Base-by-base conservation (phyloP, 2,329 filamentous ascomycete genomes). In the Phoma sp. region DNA sequence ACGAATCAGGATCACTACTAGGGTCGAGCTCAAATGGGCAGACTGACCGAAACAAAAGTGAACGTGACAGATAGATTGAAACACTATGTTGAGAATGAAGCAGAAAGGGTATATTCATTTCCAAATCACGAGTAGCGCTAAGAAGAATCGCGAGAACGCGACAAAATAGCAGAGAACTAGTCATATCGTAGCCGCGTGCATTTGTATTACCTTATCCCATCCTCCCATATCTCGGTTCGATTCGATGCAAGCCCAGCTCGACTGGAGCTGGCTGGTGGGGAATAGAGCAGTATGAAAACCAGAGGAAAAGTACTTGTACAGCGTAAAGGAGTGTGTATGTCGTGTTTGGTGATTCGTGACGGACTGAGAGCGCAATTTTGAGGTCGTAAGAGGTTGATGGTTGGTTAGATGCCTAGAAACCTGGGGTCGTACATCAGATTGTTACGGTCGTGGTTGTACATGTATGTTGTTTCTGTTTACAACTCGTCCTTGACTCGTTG, bases 401-500 rank as follows among this genome's bases (percentile, higher is more conserved):
- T 30, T 21, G 14, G 18, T 30, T 18, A 14, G 29, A 46, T 37
- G 51, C 23, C 45, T 30, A 15, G 39, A 49, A 33, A 37, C 28
- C 3, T 6, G 25, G 7, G 18, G 34, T 42, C 34, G 45, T 49
- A 25, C 40, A 26, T 26, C 43, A 2, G 21, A 17, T 7, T 30
- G 20, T 23, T 26, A 20, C 14, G 32, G 32, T 15, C 6, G 28
- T 33, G 17, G 37, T 30, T 10, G 15, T 17, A 2, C 21, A 2
- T 20, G n/a, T 14, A 20, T 15, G 26, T 42, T n/a, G 37, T 17
- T 36, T 14, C 9, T 15, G 25, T 59, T 47, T 66, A 84, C 73
- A 84, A 75, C 73, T 84, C 82, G 66, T 84, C 83, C 66, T 80
- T 83, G 20, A 78, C 75, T 45, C 72, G 74, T 46, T 74, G 72